Percentiles rank a stretch among this genome's conserved stretches.
Evolutionary conservation across 768 basidiomycete genomes (phyloP).

Genomic region (Kwoniella bestiolae): DNA sequence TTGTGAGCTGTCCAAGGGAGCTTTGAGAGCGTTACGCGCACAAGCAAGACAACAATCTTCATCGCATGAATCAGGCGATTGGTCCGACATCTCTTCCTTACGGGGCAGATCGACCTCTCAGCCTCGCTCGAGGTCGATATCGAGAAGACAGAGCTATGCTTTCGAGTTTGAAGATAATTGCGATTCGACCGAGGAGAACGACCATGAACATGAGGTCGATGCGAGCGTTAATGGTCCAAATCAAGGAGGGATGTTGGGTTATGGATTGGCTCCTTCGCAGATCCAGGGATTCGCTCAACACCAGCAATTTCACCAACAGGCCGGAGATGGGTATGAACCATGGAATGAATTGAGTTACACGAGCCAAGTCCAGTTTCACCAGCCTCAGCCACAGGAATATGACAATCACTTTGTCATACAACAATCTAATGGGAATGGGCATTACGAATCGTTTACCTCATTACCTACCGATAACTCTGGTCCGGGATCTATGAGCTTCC

Average conservation of each 20-base stretch:
- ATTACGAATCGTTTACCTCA: no score
- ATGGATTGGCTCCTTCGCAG: constrained; percentile 17
- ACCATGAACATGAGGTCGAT: not conserved
- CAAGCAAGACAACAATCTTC: constrained; percentile 36
- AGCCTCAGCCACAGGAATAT: not conserved
- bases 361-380: not conserved
- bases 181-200: not conserved
- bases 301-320: not conserved
- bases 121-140: not conserved
- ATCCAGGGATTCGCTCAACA: constrained; percentile 3
- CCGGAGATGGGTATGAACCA: not conserved
- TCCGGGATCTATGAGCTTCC: not conserved
- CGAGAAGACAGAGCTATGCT: not conserved
- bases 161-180: not conserved
- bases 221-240: not conserved
- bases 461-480: no score
- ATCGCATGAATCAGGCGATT: constrained; percentile 29
- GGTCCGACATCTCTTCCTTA: constrained; percentile 34
- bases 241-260: not conserved
- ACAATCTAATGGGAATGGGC: not conserved
- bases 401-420: not conserved
- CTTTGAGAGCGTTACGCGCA: constrained; percentile 44
- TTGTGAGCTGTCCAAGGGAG: constrained; percentile 47
- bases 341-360: not conserved
- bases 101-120: not conserved